Evolutionary conservation across 345 rosid species (phyloP), one percentile per base, ranked within the genome.

Genomic region (Syzygium aromaticum): DNA sequence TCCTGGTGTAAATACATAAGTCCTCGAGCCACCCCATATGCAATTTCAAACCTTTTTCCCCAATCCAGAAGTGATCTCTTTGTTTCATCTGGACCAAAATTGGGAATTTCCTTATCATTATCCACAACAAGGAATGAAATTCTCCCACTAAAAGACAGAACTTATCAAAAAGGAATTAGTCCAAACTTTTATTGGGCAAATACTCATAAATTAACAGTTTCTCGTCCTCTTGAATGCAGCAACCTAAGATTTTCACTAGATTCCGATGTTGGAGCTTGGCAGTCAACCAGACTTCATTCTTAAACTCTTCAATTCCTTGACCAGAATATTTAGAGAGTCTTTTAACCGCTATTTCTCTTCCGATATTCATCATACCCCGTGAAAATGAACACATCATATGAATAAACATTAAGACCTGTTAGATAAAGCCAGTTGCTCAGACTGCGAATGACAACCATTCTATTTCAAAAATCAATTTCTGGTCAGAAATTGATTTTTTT

Each of bases 1-100:
- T 90, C 87, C 73, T 88, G 56, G 46, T 88, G 89, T 11, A 90
- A 87, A 83, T 90, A 90, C 40, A 88, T 28, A 25, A 90, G 80
- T 43, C 86, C 86, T 51, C 84, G 85, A 73, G 89, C 89, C 33
- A 88, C 88, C 40, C 86, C 84, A 23, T 23, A 21, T 3, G 85
- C 63, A 1, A 89, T 89, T 27, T 86, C 88, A 11, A n/a, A 57
- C 38, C 89, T 86, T 57, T 49, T 86, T 21, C 3, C 63, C 89
- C 89, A 88, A 59, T 86, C 56, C 8, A 33, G 38, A 33, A 33
- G 38, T 2, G 38, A 33, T 33, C 38, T 33, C 38, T 33, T 33
- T 33, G 38, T 33, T 2, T 33, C 38, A 33, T 33, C 38, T 33
- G 38, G 38, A 33, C 38, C 38, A n/a, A n/a, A 22, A 8, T 56